phyloP scores from a whole-genome alignment of 2,329 filamentous ascomycete species.

The Orbilia oligospora region DNA sequence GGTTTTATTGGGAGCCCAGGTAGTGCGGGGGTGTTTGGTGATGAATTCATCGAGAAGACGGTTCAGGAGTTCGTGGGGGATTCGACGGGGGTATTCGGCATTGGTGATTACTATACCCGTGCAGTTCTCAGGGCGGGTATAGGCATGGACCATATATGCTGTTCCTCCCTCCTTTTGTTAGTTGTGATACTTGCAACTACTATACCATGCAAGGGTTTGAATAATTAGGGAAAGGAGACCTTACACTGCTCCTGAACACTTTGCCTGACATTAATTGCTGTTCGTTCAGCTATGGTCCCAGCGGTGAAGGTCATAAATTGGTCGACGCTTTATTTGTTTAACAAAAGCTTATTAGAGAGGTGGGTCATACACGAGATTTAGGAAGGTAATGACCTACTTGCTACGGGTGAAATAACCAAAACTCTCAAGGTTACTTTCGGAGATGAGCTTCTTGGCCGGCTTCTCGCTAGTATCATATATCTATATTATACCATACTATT shows the following conservation, averaged over 20 bases:
- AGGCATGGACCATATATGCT: conserved; percentile 84
- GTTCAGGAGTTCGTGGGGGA: conserved; percentile 87
- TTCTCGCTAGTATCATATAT: conserved; percentile 44
- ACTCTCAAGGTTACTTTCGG: conserved; percentile 48
- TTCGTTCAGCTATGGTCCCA: conserved; percentile 89
- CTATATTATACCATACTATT: neutral
- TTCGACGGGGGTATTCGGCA: conserved; percentile 80
- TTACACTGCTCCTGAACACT: conserved; percentile 85
- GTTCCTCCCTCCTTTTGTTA: conserved; percentile 11
- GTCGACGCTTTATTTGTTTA: conserved; percentile 68
- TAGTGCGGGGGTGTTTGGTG: conserved; percentile 72
- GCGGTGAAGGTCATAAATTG: conserved; percentile 88
- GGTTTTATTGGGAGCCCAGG: conserved; percentile 74
- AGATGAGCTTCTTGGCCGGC: conserved; percentile 43
- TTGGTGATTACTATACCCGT: conserved; percentile 84
- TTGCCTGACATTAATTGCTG: conserved; percentile 83
- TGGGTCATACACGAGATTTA: neutral
- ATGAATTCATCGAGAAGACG: conserved; percentile 73
- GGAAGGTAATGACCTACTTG: conserved; percentile 31
- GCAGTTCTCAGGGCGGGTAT: conserved; percentile 80
- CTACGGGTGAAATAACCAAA: conserved; percentile 48
- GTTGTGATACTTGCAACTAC: neutral
- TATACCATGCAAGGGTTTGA: neutral
- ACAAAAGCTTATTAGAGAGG: conserved; percentile 12
- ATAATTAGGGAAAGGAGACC: neutral